Base-by-base conservation (phyloP, 768 basidiomycete genomes). In the Rhodosporidiobolus sp. region DNA sequence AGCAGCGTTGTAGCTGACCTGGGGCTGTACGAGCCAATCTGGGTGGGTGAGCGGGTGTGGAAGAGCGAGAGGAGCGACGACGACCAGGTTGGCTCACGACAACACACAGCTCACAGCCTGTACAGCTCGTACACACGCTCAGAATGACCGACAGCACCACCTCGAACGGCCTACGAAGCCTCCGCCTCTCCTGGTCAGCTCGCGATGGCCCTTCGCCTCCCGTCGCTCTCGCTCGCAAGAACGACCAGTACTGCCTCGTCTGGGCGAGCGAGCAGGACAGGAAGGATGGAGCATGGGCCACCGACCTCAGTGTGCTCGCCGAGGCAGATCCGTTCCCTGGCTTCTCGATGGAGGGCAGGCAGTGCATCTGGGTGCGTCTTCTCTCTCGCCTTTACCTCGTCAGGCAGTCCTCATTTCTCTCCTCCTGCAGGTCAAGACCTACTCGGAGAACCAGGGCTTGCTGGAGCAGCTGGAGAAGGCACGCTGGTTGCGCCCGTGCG, bases 371-470 rank as follows among this genome's bases (percentile, higher is more conserved):
- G 73, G 68, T 73, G 20, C 48, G 55, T 30, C 11, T 35, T 12
- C 34, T 45, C 52, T n/a, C 43, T 30, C 24, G 6, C 10, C 17
- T 3, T 32, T 16, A 35, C 16, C 12, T 12, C 19, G 20, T 35
- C 24, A 8, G 14, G 7, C 9, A 58, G 43, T n/a, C 34, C 53
- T n/a, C 22, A 52, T 20, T 19, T 49, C 48, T 19, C 19, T 49
- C 48, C 50, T 46, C 4, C 56, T 55, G 49, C 54, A 63, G 69
- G 66, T 77, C 52, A 78, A 78, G 55, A 63, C 65, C 16, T 78
- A 78, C 62, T 59, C 60, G n/a, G 77, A 76, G 61, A 78, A 78
- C 45, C 10, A 30, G 4, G 72, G 72, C 1, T 20, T 76, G 19
- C 38, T 76, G 10, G 46, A 57, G 32, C 67, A 74, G 52, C 57